These are phyloP conservation scores for Cytospora piceae DNA, from an alignment of 2,329 filamentous ascomycete genomes.

Conservation along the genomic window DNA sequence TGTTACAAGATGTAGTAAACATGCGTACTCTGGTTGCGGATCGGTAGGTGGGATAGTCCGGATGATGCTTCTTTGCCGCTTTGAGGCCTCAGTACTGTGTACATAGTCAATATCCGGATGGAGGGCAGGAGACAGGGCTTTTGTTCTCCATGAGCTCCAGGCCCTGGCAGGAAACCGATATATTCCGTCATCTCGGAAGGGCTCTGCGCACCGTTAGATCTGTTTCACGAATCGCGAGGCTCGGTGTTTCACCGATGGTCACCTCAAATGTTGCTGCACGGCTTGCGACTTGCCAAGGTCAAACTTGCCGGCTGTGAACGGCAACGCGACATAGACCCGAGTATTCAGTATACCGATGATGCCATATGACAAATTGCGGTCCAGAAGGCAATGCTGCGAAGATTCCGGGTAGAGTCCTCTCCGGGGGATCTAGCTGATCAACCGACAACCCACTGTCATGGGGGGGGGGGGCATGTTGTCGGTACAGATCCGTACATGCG, in stretches of 20 bases:
- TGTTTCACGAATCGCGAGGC: background rate
- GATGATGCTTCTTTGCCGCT: slow-evolving; percentile 12
- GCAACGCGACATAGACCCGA: background rate
- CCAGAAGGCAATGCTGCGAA: background rate
- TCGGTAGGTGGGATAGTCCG: slow-evolving; percentile 19
- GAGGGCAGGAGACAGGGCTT: background rate
- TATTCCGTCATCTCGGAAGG: background rate
- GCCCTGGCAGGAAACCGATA: background rate
- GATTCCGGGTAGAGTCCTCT: slow-evolving; percentile 6
- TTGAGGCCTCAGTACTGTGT: background rate
- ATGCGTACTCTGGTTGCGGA: slow-evolving; percentile 7
- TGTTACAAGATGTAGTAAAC: slow-evolving; percentile 9
- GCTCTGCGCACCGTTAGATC: background rate
- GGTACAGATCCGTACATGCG: background rate
- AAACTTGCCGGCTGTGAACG: background rate
- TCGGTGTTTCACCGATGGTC: background rate
- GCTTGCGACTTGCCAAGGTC: background rate
- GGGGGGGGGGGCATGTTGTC: background rate
- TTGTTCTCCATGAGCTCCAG: background rate
- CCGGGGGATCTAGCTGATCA: slow-evolving; percentile 7
- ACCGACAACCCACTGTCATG: too few relatives aligned
- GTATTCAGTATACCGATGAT: background rate
- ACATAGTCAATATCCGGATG: background rate
- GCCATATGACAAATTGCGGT: background rate
- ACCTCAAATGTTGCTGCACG: background rate